These are phyloP conservation scores for Angophora floribunda DNA, from an alignment of 345 rosid genomes.

Conservation along the genomic window DNA sequence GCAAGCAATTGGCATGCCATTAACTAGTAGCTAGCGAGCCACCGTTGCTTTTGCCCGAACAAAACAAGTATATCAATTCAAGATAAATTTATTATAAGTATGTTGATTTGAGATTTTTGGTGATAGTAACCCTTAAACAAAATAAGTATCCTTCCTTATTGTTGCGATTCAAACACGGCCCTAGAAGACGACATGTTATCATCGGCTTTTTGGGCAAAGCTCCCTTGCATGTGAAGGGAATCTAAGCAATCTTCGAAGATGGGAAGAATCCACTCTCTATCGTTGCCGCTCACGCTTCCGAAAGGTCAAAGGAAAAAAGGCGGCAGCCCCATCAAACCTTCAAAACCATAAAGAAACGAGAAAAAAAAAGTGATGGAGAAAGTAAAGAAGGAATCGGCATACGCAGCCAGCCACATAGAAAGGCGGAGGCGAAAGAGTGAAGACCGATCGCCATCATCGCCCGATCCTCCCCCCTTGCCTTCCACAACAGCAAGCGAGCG, in stretches of 20 bases:
- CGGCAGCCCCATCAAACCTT: not conserved
- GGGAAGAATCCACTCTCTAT: not conserved
- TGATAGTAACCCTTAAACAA: no score
- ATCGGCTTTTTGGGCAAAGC: not conserved
- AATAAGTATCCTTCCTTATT: not conserved
- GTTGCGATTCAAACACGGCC: not conserved
- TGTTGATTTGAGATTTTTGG: accelerated
- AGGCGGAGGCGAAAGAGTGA: not conserved
- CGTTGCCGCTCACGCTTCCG: not conserved
- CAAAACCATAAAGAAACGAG: not conserved
- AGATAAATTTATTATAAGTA: no score
- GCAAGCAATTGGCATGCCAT: no score
- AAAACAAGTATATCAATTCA: no score
- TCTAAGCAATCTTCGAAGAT: not conserved
- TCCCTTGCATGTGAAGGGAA: not conserved
- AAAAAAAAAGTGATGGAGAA: not conserved
- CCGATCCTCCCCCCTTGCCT: not conserved
- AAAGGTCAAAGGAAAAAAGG: not conserved
- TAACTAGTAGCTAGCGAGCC: no score
- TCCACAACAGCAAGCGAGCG: not conserved
- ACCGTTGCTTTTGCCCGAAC: no score
- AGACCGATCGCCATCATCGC: not conserved
- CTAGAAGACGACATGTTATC: not conserved
- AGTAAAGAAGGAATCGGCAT: not conserved
- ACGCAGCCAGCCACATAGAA: conserved; percentile 12